A percentile compares a stretch with the other conserved stretches of the same genome.
Conservation (phyloP, 2,329 filamentous ascomycete genomes). For the Aureobasidium sp. region DNA sequence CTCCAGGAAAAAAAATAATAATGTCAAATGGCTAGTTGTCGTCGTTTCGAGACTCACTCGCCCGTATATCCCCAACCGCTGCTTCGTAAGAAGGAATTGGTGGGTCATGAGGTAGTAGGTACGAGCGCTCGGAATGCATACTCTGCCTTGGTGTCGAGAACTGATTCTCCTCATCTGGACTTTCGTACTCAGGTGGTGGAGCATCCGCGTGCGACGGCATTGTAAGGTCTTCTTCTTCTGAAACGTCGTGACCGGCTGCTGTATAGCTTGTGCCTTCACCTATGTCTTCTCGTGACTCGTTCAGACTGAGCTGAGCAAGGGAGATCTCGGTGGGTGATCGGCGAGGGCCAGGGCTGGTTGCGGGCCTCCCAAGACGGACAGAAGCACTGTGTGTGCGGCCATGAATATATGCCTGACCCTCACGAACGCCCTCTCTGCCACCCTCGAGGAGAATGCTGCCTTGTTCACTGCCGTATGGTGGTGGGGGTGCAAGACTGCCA, state of each 20-base stretch:
- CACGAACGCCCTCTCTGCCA: slow-evolving; percentile 48
- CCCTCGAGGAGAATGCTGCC: slow-evolving; percentile 91
- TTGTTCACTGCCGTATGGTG: slow-evolving; percentile 93
- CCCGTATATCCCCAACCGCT: slow-evolving; percentile 42
- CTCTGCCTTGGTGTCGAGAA: slow-evolving; percentile 20
- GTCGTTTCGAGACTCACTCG: not conserved
- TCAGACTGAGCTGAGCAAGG: slow-evolving; percentile 71
- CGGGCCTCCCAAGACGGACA: slow-evolving; percentile 59
- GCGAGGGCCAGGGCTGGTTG: slow-evolving; percentile 73
- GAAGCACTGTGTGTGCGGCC: slow-evolving; percentile 69
- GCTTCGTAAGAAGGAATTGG: slow-evolving; percentile 80
- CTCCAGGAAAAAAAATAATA: not conserved
- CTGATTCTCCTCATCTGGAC: slow-evolving; percentile 26
- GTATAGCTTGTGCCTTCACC: slow-evolving; percentile 52
- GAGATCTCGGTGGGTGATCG: slow-evolving; percentile 95
- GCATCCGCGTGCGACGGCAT: slow-evolving; percentile 19
- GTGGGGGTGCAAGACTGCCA: slow-evolving; percentile 86
- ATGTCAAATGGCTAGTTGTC: not conserved
- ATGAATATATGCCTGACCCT: slow-evolving; percentile 53
- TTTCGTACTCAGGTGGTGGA: slow-evolving; percentile 42
- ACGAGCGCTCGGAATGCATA: slow-evolving; percentile 14
- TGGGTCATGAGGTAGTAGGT: slow-evolving; percentile 31
- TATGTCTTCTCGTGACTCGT: slow-evolving; percentile 54
- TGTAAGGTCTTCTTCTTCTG: slow-evolving; percentile 12
- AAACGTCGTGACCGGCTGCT: slow-evolving; percentile 13